Evolutionary conservation across 768 basidiomycete species (phyloP), one percentile per base, ranked within the genome.

Genomic region (Auricularia cornea): DNA sequence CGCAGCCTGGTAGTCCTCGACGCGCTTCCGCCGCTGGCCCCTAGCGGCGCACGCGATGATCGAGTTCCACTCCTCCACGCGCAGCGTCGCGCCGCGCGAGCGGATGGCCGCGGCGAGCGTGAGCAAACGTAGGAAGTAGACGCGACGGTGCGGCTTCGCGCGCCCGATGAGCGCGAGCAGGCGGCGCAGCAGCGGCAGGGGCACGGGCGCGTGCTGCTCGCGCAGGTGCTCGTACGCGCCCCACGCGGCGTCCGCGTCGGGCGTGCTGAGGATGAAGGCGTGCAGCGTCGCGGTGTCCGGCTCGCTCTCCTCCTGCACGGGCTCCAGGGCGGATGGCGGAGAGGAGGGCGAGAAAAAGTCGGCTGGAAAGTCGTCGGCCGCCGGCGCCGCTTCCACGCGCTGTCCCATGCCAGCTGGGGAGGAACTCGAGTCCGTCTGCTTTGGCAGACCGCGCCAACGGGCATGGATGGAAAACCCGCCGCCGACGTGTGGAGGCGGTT

Each of bases 21-120:
- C 65, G 30, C 77, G 73, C 48, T 84, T 82, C 70, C 80, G 84
- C 63, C 88, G 80, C 76, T 81, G 84, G 3, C 88, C 87, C 64
- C 80, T 82, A 18, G 85, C 89, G 0, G 86, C 84, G 69, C 78
- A 80, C 67, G 87, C 80, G 64, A 92, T 82, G 54, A 93, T 78
- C 8, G 83, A 77, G 70, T 92, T 92, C 88, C 90, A 92, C 71
- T 91, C 83, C 79, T 84, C 84, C n/a, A 75, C 68, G 66, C 82
- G 77, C 33, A 90, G 71, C 12, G 62, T 74, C 28, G 84, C 87
- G 14, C 84, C 85, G n/a, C 75, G 77, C 26, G 73, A 74, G 63
- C 80, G 83, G 44, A 92, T 75, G 52, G 78, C 79, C 51, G 80
- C 80, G 65, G 91, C 69, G 14, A 90, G 82, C n/a, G 85, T 81